phyloP scores from a whole-genome alignment of 2,329 filamentous ascomycete species.

The Aspergillus japonicus region DNA sequence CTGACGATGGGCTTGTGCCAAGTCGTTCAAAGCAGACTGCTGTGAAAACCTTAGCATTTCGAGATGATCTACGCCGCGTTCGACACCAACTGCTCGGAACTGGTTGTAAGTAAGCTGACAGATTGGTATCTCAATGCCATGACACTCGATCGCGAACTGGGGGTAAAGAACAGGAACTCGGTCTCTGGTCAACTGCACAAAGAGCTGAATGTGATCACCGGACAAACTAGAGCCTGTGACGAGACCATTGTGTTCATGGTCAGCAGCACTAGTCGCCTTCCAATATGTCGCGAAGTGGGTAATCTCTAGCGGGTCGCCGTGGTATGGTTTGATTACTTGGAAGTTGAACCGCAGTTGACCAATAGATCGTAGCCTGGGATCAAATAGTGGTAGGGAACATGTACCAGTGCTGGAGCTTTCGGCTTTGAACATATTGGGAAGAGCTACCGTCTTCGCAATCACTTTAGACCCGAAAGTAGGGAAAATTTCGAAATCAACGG shows the following conservation, averaged over 20 bases:
- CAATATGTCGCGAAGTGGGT: constrained; percentile 98
- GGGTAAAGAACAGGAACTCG: constrained; percentile 85
- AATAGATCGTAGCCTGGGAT: constrained; percentile 85
- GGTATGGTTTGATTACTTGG: constrained; percentile 95
- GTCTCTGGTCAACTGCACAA: constrained; percentile 88
- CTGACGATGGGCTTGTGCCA: constrained; percentile 68
- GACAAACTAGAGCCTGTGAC: constrained; percentile 94
- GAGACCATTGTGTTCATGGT: constrained; percentile 79
- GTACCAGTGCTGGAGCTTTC: constrained; percentile 71
- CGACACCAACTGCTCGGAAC: constrained; percentile 45
- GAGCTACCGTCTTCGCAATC: constrained; percentile 90
- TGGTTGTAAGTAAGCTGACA: constrained; percentile 70
- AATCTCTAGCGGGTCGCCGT: constrained; percentile 87
- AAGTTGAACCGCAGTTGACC: constrained; percentile 92
- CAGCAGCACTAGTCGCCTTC: constrained; percentile 94
- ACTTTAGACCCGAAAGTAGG: constrained; percentile 97
- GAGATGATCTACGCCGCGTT: constrained; percentile 34
- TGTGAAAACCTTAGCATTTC: constrained; percentile 33
- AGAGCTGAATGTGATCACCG: constrained; percentile 90
- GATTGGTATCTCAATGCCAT: constrained; percentile 77
- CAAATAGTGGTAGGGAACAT: constrained; percentile 86
- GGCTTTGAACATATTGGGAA: constrained; percentile 80
- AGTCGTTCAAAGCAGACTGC: constrained; percentile 36
- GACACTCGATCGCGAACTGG: constrained; percentile 73
- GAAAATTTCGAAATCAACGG: constrained; percentile 95